phyloP scores from a whole-genome alignment of 345 rosid species.

The Xanthoceras sorbifolium region DNA sequence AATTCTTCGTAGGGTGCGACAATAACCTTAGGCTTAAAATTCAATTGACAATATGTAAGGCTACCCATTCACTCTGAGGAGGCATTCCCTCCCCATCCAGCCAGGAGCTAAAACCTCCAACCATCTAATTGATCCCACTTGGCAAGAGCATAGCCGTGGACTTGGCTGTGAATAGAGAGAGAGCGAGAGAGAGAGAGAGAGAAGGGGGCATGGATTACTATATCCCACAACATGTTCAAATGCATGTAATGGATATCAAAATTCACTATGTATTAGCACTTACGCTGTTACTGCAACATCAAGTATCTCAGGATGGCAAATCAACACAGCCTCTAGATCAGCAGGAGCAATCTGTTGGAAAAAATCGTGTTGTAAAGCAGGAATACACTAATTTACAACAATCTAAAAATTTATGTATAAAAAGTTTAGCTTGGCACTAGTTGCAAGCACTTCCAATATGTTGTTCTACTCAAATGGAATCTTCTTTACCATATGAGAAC shows the following conservation, averaged over 20 bases:
- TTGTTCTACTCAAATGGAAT: background rate
- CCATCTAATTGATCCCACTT: background rate
- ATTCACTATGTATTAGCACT: constrained; percentile 17
- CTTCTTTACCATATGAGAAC: background rate
- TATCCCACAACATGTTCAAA: constrained; percentile 7
- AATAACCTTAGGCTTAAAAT: background rate
- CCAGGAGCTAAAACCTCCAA: background rate
- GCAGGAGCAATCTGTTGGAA: constrained; percentile 86
- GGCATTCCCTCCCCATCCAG: background rate
- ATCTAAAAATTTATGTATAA: background rate
- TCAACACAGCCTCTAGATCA: constrained; percentile 75
- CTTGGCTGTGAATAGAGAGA: background rate
- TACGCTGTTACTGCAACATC: constrained; percentile 82
- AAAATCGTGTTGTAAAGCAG: background rate
- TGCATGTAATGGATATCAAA: background rate
- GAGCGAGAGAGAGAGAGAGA: background rate
- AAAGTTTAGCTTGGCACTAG: background rate
- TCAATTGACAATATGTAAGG: background rate
- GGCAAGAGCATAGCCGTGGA: background rate
- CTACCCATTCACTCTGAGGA: background rate
- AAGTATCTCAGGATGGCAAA: constrained; percentile 66
- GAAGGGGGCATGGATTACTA: background rate
- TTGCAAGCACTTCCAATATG: background rate
- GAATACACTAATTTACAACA: background rate
- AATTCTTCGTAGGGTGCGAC: too few relatives aligned